Percentiles rank a stretch among this genome's conserved stretches.
Evolutionary conservation across 768 basidiomycete species (phyloP).

Genomic region (Termitomyces sp.): DNA sequence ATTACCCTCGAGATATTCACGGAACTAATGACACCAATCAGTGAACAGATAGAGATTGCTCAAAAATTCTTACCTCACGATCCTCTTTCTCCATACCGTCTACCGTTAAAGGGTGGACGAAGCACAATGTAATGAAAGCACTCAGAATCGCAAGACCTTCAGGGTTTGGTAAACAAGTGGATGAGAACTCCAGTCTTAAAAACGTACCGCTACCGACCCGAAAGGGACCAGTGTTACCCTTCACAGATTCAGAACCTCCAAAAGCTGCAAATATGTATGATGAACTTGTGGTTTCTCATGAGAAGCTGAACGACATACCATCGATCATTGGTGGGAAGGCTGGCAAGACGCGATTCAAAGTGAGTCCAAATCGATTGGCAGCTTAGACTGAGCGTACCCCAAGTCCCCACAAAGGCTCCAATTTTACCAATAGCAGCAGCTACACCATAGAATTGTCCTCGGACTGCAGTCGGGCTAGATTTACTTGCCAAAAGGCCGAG

Average conservation of each 20-base stretch:
- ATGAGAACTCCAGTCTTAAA: background rate
- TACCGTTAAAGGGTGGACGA: slow-evolving; percentile 66
- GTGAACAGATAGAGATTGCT: background rate
- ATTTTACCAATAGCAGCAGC: slow-evolving; percentile 86
- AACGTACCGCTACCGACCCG: slow-evolving; percentile 71
- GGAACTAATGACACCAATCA: slow-evolving; percentile 48
- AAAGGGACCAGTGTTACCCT: slow-evolving; percentile 81
- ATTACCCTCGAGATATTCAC: slow-evolving; percentile 69
- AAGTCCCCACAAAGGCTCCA: slow-evolving; percentile 80
- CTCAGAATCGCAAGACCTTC: slow-evolving; percentile 70
- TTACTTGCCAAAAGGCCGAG: slow-evolving; percentile 84
- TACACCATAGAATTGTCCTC: slow-evolving; percentile 81
- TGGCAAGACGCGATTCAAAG: slow-evolving; percentile 17
- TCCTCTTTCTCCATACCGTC: slow-evolving; percentile 84
- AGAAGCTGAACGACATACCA: slow-evolving; percentile 28
- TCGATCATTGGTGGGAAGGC: slow-evolving; percentile 65
- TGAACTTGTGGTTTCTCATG: slow-evolving; percentile 2
- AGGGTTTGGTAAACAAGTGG: slow-evolving; percentile 1
- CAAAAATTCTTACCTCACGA: slow-evolving; percentile 34
- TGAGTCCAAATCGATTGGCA: background rate
- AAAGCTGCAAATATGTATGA: slow-evolving; percentile 39
- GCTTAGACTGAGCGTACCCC: slow-evolving; percentile 41
- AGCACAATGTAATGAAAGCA: slow-evolving; percentile 65
- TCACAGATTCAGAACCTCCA: slow-evolving; percentile 43
- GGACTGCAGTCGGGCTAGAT: slow-evolving; percentile 77